A percentile compares a stretch with the other conserved stretches of the same genome.
phyloP scores from a whole-genome alignment of 176 grass and related monocot species.

The Eragrostis nindensis region DNA sequence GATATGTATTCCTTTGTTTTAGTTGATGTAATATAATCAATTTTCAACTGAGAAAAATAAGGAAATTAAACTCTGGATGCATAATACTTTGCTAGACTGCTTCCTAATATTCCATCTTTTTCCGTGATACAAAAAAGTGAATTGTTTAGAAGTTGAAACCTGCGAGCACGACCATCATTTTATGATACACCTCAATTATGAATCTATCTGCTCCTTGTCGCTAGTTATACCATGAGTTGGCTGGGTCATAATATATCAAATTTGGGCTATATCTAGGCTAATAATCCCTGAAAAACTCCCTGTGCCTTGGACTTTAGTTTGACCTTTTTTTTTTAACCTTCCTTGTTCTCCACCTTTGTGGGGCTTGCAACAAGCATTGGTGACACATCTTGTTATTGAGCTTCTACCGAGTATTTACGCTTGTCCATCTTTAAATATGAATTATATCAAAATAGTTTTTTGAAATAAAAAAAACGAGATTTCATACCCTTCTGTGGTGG shows the following conservation, averaged over 20 bases:
- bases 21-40: too few species aligned
- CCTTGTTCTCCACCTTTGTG: not conserved
- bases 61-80: too few species aligned
- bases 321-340: not conserved
- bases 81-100: not conserved
- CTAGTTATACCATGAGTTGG: not conserved
- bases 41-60: too few species aligned
- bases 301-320: not conserved
- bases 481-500: not conserved
- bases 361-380: not conserved
- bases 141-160: conserved; percentile 4
- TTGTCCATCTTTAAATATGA: not conserved
- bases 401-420: not conserved
- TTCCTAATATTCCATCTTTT: not conserved
- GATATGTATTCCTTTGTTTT: not conserved
- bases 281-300: not conserved
- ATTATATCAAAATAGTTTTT: too few species aligned
- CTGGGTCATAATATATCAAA: not conserved
- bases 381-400: not conserved
- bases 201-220: not conserved
- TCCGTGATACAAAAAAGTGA: not conserved
- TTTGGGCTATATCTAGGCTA: not conserved
- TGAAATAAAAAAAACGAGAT: too few species aligned
- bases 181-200: not conserved
- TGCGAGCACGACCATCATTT: not conserved